Base-by-base conservation (phyloP, 331 rosid species). In the Malus hybrid region DNA sequence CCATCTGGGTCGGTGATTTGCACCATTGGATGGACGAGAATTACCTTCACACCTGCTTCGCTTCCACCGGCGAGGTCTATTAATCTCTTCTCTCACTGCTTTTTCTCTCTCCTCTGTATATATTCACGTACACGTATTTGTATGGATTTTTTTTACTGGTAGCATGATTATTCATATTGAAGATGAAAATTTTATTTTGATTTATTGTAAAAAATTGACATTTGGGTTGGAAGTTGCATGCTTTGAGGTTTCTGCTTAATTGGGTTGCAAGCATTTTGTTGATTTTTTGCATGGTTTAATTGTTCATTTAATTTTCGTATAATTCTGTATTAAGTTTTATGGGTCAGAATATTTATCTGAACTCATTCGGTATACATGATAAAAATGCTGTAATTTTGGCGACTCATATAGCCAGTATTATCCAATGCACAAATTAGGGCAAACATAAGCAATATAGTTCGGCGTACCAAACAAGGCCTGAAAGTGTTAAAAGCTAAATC, bases 1-100 rank as follows among this genome's bases (percentile, higher is more conserved):
- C 99, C 31, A 67, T 94, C 54, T 94, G 97, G 99, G 84, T 91
- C 81, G 99, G 99, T 1, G 99, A 94, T 87, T 90, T 94, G 80
- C 90, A 86, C 70, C 94, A 84, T 46, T 92, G 97, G 99, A 94
- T 94, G 99, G 97, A 92, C 65, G 99, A 94, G 74, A 87, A 71
- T 77, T 94, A 86, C 69, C 90, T 85, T 56, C 87, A 80, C 74
- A 56, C 15, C 67, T 87, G 98, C 83, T 93, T 93, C 63, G 95
- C 86, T 84, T 85, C 92, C 64, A 79, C 87, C 34, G 96, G 92
- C 84, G 97, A 93, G 98, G 98, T 93, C 22, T 46, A 33, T 28
- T 2, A 28, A 28, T 28, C 29, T 28, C 29, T 3, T 28, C 29
- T 28, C 29, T 28, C 29, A 28, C 29, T 28, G 29, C 29, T 28